phyloP scores from a whole-genome alignment of 1,284 basidiomycete species.

The Mrakiaceae sp. region DNA sequence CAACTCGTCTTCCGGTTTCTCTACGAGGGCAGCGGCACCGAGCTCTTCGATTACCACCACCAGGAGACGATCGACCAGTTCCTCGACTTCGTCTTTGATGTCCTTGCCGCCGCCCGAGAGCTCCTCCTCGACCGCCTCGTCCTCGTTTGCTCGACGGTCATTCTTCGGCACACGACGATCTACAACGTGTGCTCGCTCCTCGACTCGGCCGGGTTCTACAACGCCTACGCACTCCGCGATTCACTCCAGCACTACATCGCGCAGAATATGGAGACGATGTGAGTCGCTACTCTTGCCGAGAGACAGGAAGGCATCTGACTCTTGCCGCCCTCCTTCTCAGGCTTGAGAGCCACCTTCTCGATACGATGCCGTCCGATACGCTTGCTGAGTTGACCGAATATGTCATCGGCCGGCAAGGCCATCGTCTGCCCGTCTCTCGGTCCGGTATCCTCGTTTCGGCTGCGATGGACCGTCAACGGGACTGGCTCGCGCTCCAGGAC shows the following conservation, averaged over 20 bases:
- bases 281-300: no score
- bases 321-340: no score
- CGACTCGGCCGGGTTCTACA: conserved; percentile 67
- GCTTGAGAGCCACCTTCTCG: conserved; percentile 68
- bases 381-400: conserved; percentile 57
- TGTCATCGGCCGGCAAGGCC: conserved; percentile 51
- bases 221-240: conserved; percentile 57
- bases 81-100: conserved; percentile 76
- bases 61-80: conserved; percentile 61
- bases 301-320: no score
- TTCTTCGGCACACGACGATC: conserved; percentile 58
- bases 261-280: conserved; percentile 71
- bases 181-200: conserved; percentile 74
- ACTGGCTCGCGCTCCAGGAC: conserved; percentile 72
- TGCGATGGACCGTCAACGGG: conserved; percentile 53
- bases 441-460: conserved; percentile 46
- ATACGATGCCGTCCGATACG: conserved; percentile 53
- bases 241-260: conserved; percentile 72
- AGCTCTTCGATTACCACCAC: conserved; percentile 62
- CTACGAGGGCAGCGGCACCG: conserved; percentile 62
- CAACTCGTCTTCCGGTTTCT: conserved; percentile 64
- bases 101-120: conserved; percentile 81
- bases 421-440: conserved; percentile 55
- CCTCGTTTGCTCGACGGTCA: conserved; percentile 63
- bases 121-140: conserved; percentile 75